These are phyloP conservation scores for Colletotrichum tamarilloi DNA, from an alignment of 2,329 filamentous ascomycete species.

Conservation along the genomic window DNA sequence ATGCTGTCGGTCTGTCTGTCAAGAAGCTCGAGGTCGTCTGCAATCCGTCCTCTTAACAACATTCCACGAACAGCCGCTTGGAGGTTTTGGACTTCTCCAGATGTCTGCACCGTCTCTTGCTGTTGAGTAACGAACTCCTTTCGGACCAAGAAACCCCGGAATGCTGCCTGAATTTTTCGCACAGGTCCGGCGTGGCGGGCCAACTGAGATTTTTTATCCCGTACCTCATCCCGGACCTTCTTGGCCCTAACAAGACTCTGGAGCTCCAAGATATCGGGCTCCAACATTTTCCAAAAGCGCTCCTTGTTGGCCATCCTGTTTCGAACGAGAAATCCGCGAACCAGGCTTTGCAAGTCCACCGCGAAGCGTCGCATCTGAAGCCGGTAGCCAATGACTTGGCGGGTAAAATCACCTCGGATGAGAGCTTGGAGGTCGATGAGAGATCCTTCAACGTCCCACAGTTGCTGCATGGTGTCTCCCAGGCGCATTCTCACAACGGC, in stretches of 20 bases:
- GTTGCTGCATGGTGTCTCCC: conserved; percentile 83
- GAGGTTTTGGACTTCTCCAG: conserved; percentile 65
- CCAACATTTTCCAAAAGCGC: conserved; percentile 75
- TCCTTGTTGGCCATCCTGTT: conserved; percentile 71
- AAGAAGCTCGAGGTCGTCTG: conserved; percentile 63
- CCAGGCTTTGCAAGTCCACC: conserved; percentile 80
- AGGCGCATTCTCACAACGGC: conserved; percentile 81
- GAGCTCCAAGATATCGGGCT: conserved; percentile 78
- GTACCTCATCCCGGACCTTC: conserved; percentile 70
- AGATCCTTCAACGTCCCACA: conserved; percentile 87
- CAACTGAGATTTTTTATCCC: conserved; percentile 68
- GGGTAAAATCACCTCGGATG: conserved; percentile 87
- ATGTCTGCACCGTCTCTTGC: conserved; percentile 62
- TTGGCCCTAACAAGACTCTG: conserved; percentile 84
- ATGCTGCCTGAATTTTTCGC: conserved; percentile 71
- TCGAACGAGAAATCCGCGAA: conserved; percentile 80
- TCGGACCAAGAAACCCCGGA: conserved; percentile 75
- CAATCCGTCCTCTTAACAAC: conserved; percentile 68
- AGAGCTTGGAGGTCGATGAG: conserved; percentile 86
- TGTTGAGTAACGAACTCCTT: conserved; percentile 67
- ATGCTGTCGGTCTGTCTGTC: conserved; percentile 62
- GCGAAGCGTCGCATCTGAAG: conserved; percentile 87
- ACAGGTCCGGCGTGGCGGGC: conserved; percentile 72
- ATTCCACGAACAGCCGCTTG: conserved; percentile 77
- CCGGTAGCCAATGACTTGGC: conserved; percentile 85